phyloP scores from a whole-genome alignment of 345 rosid genomes.

The Pelargonium nanum region DNA sequence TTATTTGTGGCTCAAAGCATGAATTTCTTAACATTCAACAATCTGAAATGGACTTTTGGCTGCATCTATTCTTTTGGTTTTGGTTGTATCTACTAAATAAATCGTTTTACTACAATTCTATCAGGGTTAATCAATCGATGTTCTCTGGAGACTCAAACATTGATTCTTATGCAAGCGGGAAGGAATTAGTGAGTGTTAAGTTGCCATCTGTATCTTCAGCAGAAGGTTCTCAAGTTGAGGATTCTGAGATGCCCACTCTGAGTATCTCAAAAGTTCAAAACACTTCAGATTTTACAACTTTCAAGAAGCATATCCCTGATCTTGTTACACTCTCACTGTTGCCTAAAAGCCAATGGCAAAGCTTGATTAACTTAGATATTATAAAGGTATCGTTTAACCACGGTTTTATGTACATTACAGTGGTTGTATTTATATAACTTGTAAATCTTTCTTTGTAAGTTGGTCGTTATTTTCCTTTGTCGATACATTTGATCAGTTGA shows the following conservation, averaged over 20 bases:
- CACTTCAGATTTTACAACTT: conserved; percentile 22
- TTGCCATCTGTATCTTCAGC: conserved; percentile 67
- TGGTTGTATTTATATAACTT: no score
- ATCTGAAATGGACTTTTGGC: neutral
- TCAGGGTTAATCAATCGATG: conserved; percentile 75
- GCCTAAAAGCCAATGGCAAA: conserved; percentile 97
- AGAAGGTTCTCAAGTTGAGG: conserved; percentile 42
- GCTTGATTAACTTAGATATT: conserved; percentile 85
- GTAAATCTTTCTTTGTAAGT: no score
- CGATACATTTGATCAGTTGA: neutral
- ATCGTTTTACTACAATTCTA: neutral
- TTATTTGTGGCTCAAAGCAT: neutral
- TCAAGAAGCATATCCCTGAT: conserved; percentile 61
- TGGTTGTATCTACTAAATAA: neutral
- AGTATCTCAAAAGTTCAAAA: conserved; percentile 21
- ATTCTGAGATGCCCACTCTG: conserved; percentile 25
- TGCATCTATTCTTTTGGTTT: neutral
- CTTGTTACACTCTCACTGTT: conserved; percentile 81
- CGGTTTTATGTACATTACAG: no score
- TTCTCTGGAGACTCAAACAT: conserved; percentile 61
- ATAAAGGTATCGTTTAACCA: conserved; percentile 49
- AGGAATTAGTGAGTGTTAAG: conserved; percentile 53
- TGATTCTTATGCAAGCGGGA: conserved; percentile 71
- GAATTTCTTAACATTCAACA: neutral
- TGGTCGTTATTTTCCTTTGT: neutral